Evolutionary conservation across 2,329 filamentous ascomycete genomes (phyloP).

Genomic region (Penicillium sclerotiorum): DNA sequence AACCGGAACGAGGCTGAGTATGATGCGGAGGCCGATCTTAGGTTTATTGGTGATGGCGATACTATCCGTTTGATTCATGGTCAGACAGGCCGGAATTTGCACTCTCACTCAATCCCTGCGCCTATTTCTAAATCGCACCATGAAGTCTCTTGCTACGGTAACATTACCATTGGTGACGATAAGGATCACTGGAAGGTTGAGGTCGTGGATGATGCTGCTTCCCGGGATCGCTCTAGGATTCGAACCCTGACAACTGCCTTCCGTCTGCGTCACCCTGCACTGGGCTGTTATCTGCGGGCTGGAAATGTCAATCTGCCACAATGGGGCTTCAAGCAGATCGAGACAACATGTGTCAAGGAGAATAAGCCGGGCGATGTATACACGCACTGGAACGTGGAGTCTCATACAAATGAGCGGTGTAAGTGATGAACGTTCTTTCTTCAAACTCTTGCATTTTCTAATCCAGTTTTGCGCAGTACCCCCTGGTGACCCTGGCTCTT

Average conservation of each 20-base stretch:
- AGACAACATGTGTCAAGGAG: conserved; percentile 90
- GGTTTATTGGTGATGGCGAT: conserved; percentile 75
- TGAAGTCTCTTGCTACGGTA: conserved; percentile 96
- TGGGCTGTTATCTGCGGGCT: conserved; percentile 92
- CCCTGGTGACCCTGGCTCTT: conserved; percentile 82
- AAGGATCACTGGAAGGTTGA: conserved; percentile 98
- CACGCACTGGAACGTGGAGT: conserved; percentile 98
- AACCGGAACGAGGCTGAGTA: conserved; percentile 78
- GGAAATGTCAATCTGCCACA: conserved; percentile 96
- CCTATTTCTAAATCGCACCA: conserved; percentile 85
- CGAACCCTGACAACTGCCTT: conserved; percentile 93
- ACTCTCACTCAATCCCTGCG: conserved; percentile 88
- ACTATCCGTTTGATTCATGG: conserved; percentile 87
- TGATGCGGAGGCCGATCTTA: conserved; percentile 68
- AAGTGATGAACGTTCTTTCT: conserved; percentile 46
- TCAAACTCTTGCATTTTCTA: background rate
- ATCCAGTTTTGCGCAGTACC: conserved; percentile 63
- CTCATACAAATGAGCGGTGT: conserved; percentile 91
- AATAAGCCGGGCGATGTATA: conserved; percentile 92
- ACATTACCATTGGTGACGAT: conserved; percentile 90
- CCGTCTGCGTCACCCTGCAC: conserved; percentile 76
- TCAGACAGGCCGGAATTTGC: conserved; percentile 94
- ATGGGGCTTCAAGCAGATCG: conserved; percentile 99
- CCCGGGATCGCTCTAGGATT: conserved; percentile 78
- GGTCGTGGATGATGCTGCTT: conserved; percentile 86